Evolutionary conservation across 1,284 basidiomycete genomes (phyloP), one percentile per base, ranked within the genome.

Genomic region (Apiotrichum porosum): DNA sequence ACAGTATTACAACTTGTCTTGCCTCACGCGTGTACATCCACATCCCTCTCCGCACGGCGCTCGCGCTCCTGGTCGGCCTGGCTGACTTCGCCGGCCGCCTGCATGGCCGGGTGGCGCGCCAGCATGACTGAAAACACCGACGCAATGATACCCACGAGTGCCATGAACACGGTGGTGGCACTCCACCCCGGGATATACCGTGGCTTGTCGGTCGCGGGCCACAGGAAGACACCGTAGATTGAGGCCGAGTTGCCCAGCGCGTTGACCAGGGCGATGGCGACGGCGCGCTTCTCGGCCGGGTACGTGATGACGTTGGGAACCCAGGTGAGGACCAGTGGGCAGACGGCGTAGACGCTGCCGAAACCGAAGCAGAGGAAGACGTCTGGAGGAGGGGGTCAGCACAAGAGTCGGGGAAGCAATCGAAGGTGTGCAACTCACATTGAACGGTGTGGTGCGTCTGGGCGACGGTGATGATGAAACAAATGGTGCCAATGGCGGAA

Each of bases 111-210:
- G n/a, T n/a, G n/a, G n/a, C n/a, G n/a, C n/a, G n/a, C n/a, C n/a
- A n/a, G n/a, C n/a, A n/a, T n/a, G n/a, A n/a, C n/a, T n/a, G n/a
- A n/a, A n/a, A n/a, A n/a, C n/a, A n/a, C n/a, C n/a, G n/a, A n/a
- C n/a, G 75, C 68, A 3, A 66, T 42, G 49, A 71, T 56, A 35
- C 64, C 73, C 45, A 75, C 64, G 26, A 60, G 51, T 17, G 66
- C 54, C 52, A 75, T 68, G 45, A 59, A 70, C 19, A 70, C 58
- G 34, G 74, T 68, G 1, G 73, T 72, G 4, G 71, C 71, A 10
- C 71, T 61, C 58, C 75, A 77, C 3, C 75, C 75, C 31, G 72
- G 73, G 33, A 72, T 68, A 56, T 75, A 77, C 30, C 73, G 59
- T 1, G 75, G 75, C 15, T 65, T 68, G 37, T 74, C 71, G 14